Base-by-base conservation (phyloP, 164 flowering plant genomes). In the Tetrastigma voinierianum region DNA sequence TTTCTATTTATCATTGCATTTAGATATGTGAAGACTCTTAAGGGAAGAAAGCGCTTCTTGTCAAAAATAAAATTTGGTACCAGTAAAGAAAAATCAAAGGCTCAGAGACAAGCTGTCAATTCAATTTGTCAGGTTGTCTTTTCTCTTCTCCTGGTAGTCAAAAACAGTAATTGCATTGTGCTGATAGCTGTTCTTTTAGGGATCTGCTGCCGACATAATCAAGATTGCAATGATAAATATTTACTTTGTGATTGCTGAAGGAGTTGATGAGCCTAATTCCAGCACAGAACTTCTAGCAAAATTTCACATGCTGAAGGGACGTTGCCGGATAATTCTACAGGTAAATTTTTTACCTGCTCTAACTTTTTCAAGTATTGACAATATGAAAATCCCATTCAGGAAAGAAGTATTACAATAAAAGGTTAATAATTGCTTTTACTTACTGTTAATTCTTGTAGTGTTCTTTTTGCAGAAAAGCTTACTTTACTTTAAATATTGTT, bases 61-160 rank as follows among this genome's bases (percentile, higher is more conserved):
- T 76, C 95, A 58, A 90, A 90, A 70, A 96, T 93, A 68, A 90
- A 87, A 75, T 76, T 83, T 74, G 97, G 95, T 54, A 83, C 80
- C 72, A 74, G 70, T 59, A 82, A 86, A 73, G 98, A 96, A 73
- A 88, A 87, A 78, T 89, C 93, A n/a, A 96, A 91, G 80, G 98
- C 98, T 73, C 93, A 87, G 81, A 87, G 98, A 70, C 99, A 96
- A 81, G 99, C 97, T 67, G 97, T 93, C 49, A 93, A 93, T 83
- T 93, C 99, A 60, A 87, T 96, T 45, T 96, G 98, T 75, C 98
- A 93, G 96, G 99, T 96, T 55, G 46, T 12, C 16, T 46, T 52
- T 51, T 0, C 10, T 46, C 24, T 47, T 60, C n/a, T 46, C 44
- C 15, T 53, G 54, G 52, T 44, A 46, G 51, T 46, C 49, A 47